Conservation (phyloP, 495 filamentous ascomycete genomes). For the Neurospora hispaniola region DNA sequence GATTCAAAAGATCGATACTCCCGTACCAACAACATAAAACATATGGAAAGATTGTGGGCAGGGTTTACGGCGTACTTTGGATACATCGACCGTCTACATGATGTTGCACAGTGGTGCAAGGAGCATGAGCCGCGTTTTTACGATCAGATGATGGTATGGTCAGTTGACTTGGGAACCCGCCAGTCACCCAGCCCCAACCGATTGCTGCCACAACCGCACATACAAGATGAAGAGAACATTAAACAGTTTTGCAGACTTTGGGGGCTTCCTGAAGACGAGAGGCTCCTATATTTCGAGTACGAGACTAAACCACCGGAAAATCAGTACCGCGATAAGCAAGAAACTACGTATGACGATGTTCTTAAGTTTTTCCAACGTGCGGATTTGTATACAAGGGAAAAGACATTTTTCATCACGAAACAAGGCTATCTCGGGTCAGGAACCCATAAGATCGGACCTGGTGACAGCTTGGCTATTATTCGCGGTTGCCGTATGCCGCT, state of each 20-base stretch:
- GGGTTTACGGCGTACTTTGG: background rate
- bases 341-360: background rate
- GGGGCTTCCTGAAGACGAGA: background rate
- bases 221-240: background rate
- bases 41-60: background rate
- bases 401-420: background rate
- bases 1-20: background rate
- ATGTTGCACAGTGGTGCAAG: background rate
- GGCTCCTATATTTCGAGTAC: background rate
- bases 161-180: background rate
- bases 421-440: background rate
- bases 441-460: background rate
- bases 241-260: background rate
- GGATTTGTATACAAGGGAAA: background rate
- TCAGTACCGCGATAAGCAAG: background rate
- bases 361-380: background rate
- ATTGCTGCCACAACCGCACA: background rate
- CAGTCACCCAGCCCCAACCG: background rate
- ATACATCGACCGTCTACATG: background rate
- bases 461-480: background rate
- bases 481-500: background rate
- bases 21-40: background rate
- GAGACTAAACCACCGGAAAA: background rate
- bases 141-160: background rate
- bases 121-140: background rate